Conservation (phyloP, 192 early-diverging fungal genomes). For the Powellomyces hirtus region DNA sequence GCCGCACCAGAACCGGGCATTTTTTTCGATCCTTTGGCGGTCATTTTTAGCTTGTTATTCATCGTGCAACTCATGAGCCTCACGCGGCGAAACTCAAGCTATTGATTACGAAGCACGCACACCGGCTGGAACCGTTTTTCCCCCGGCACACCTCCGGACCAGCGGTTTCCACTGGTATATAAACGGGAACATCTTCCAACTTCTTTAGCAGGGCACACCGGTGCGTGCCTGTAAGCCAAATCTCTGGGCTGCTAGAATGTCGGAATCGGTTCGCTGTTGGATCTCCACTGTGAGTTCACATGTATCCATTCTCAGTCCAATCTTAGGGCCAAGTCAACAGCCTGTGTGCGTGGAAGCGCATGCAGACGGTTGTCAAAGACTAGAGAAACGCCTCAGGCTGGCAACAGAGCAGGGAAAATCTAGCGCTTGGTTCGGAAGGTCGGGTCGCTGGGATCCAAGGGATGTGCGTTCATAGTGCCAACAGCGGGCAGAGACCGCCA, state of each 20-base stretch:
- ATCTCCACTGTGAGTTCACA: neutral
- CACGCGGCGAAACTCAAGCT: too few species aligned
- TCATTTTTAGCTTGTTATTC: too few species aligned
- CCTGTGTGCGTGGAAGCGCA: constrained; percentile 2
- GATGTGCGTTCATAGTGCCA: neutral
- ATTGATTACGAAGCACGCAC: too few species aligned
- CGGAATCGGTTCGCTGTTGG: neutral
- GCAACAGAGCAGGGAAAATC: constrained; percentile 25
- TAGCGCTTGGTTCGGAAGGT: constrained; percentile 1
- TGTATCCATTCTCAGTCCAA: neutral
- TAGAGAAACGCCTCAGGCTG: constrained; percentile 15
- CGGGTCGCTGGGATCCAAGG: neutral
- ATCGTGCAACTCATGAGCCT: too few species aligned
- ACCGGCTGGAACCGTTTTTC: too few species aligned
- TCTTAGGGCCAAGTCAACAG: constrained; percentile 12
- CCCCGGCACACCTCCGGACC: too few species aligned
- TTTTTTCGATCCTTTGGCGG: too few species aligned
- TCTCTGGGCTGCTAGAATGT: constrained; percentile 8
- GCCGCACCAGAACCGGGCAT: too few species aligned
- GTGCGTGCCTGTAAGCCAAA: constrained; percentile 17
- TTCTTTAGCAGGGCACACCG: neutral
- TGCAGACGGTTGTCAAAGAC: constrained; percentile 15
- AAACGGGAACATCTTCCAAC: too few species aligned
- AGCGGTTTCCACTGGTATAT: too few species aligned
- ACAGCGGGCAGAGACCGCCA: neutral